These are phyloP conservation scores for Termitomyces sp. DNA, from an alignment of 768 basidiomycete species.

Conservation along the genomic window DNA sequence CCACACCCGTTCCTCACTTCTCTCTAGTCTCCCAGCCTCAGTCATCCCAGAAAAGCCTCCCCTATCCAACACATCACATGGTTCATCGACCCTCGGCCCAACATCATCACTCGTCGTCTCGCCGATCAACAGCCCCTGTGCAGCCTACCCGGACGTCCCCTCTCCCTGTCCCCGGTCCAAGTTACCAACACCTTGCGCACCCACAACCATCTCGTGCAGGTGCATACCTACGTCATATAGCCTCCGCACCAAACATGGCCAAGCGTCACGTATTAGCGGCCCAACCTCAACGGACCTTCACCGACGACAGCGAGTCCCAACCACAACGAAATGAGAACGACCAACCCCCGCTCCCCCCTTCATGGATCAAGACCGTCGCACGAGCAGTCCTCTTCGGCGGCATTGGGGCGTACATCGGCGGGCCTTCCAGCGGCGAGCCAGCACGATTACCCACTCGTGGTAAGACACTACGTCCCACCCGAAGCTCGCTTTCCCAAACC, in stretches of 20 bases:
- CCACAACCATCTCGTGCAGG: conserved; percentile 53
- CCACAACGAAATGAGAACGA: conserved; percentile 25
- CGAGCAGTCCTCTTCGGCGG: conserved; percentile 59
- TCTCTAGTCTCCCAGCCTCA: conserved; percentile 6
- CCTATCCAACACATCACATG: conserved; percentile 8
- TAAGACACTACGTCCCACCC: conserved; percentile 28
- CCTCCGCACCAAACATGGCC: conserved; percentile 46
- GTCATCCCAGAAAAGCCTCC: conserved; percentile 6
- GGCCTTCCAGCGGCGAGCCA: conserved; percentile 22
- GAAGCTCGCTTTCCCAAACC: conserved; percentile 38
- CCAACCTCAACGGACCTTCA: conserved; percentile 19
- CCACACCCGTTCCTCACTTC: conserved; percentile 9
- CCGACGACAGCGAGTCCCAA: conserved; percentile 26
- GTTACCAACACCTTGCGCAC: conserved; percentile 19
- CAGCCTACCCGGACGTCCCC: conserved; percentile 16
- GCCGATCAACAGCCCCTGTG: conserved; percentile 4
- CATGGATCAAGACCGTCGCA: conserved; percentile 73
- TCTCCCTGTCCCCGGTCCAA: conserved; percentile 24
- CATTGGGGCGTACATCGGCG: conserved; percentile 40
- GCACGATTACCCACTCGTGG: background rate
- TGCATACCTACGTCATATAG: conserved; percentile 73
- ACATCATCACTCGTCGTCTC: conserved; percentile 7
- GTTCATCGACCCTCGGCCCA: conserved; percentile 11
- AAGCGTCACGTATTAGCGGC: conserved; percentile 31
- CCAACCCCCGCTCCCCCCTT: conserved; percentile 55